phyloP scores from a whole-genome alignment of 257 asterid genomes.

The Agastache rugosa region DNA sequence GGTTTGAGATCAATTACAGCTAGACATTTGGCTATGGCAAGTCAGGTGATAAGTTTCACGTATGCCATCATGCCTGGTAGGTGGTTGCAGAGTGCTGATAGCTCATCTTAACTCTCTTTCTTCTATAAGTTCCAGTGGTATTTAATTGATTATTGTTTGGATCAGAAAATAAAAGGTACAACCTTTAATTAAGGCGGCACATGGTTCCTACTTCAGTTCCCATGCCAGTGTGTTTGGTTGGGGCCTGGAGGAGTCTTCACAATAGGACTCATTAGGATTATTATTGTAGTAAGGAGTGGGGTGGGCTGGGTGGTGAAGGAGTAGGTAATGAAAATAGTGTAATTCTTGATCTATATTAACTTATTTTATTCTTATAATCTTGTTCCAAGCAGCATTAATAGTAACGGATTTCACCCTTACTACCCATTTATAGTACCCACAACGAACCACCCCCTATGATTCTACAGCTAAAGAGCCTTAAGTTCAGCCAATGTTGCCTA shows the following conservation, averaged over 20 bases:
- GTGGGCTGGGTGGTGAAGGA: constrained; percentile 11
- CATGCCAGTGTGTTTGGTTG: neutral
- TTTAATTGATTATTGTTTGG: constrained; percentile 19
- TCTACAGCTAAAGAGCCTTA: constrained; percentile 13
- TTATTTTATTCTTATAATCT: neutral
- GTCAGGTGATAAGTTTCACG: constrained; percentile 93
- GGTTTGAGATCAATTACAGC: constrained; percentile 99
- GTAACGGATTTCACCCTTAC: neutral
- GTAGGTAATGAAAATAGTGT: neutral
- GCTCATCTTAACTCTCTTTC: constrained; percentile 5
- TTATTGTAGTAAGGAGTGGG: neutral
- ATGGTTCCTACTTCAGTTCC: neutral
- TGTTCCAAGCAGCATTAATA: neutral
- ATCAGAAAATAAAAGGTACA: constrained; percentile 19
- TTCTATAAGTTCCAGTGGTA: neutral
- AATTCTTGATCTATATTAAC: neutral
- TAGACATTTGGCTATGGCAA: constrained; percentile 97
- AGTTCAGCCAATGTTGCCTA: constrained; percentile 20
- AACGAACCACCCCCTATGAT: neutral
- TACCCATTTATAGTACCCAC: neutral
- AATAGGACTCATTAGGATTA: no score
- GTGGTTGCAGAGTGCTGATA: constrained; percentile 42
- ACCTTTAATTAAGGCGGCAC: constrained; percentile 5
- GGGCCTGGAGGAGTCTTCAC: neutral
- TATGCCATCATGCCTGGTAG: constrained; percentile 89